Evolutionary conservation across 2,329 filamentous ascomycete species (phyloP).

Genomic region (Fusarium goolgardi): DNA sequence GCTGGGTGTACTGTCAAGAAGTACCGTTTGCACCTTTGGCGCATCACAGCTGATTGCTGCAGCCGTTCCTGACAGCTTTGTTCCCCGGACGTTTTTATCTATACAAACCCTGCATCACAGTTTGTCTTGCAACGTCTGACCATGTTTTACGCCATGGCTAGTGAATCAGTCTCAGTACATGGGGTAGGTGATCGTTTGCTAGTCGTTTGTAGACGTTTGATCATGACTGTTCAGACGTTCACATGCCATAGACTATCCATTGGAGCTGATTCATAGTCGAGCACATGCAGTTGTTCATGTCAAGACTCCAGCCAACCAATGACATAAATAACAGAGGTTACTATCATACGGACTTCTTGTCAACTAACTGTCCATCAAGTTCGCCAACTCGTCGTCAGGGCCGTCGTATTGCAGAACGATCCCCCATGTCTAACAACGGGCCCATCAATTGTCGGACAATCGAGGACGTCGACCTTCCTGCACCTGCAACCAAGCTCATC

Average conservation of each 20-base stretch:
- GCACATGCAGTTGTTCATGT: constrained; percentile 20
- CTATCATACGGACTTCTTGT: neutral
- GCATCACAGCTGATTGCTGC: constrained; percentile 26
- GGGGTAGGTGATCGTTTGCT: constrained; percentile 2
- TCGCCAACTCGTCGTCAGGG: constrained; percentile 7
- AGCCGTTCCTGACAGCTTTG: constrained; percentile 8
- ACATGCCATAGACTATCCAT: neutral
- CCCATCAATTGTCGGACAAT: constrained; percentile 43
- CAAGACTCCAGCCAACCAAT: neutral
- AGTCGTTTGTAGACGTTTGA: constrained; percentile 2
- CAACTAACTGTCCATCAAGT: constrained; percentile 4
- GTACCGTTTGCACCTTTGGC: constrained; percentile 1
- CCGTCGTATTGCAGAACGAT: neutral
- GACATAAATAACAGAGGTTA: constrained; percentile 17
- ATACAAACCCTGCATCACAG: constrained; percentile 7
- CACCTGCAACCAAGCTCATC: constrained; percentile 59
- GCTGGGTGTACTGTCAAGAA: constrained; percentile 7
- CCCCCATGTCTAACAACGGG: constrained; percentile 41
- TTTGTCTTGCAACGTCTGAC: neutral
- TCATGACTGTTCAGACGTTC: constrained; percentile 12
- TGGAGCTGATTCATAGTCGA: constrained; percentile 28
- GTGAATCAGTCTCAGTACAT: constrained; percentile 31
- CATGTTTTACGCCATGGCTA: constrained; percentile 21
- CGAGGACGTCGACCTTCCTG: constrained; percentile 53
- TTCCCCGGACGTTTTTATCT: neutral